A percentile compares a stretch with the other conserved stretches of the same genome.
Conservation (phyloP, 148 eudicot genomes). For the Vaccinium darrowii region DNA sequence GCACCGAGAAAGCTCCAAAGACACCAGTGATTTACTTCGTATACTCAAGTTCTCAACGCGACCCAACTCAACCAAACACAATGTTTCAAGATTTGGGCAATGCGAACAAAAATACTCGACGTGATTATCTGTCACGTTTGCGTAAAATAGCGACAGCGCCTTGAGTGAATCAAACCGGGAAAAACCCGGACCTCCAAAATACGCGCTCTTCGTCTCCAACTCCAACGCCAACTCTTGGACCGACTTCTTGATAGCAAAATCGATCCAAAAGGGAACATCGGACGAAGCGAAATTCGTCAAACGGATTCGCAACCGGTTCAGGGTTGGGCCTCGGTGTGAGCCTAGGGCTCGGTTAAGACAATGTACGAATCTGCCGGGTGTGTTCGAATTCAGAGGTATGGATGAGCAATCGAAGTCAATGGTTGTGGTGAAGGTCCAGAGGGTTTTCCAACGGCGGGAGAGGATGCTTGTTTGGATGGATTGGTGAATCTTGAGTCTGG, state of each 20-base stretch:
- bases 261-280: background rate
- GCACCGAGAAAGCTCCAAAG: conserved; percentile 1
- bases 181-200: background rate
- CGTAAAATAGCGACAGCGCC: background rate
- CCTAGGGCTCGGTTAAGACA: background rate
- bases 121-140: background rate
- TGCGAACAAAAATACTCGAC: background rate
- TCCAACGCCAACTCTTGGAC: background rate
- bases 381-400: too few species aligned
- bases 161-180: background rate
- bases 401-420: background rate
- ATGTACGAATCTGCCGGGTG: background rate
- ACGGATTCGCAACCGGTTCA: background rate
- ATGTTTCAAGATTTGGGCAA: background rate
- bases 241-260: background rate
- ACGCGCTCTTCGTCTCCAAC: background rate
- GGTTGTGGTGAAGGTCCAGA: background rate
- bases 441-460: background rate
- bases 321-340: background rate
- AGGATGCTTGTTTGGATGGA: background rate
- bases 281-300: background rate
- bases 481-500: background rate
- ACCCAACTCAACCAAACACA: background rate
- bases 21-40: background rate
- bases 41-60: background rate